Percentiles rank a stretch among this genome's conserved stretches.
phyloP scores from a whole-genome alignment of 2,329 filamentous ascomycete species.

The Colletotrichum sp. region DNA sequence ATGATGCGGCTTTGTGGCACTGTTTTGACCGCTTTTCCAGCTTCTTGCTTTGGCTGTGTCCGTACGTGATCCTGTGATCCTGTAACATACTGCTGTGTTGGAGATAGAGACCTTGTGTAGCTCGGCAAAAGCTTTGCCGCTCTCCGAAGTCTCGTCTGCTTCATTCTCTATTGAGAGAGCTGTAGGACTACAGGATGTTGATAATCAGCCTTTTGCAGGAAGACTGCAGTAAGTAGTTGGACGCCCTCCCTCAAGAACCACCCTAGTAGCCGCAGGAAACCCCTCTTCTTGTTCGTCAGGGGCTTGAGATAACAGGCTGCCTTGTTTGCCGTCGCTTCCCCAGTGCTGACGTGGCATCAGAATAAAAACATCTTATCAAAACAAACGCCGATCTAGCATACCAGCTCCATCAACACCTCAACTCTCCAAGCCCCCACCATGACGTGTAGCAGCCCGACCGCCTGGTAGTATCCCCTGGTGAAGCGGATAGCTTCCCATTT shows the following conservation, averaged over 20 bases:
- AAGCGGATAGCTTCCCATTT: not conserved
- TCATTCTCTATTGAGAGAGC: rapidly evolving
- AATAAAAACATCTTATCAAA: not conserved
- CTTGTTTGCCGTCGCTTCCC: not conserved
- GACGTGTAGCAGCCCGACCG: not conserved
- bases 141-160: not conserved
- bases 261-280: not conserved
- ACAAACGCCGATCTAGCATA: too few relatives aligned
- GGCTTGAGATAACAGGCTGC: rapidly evolving
- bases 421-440: too few relatives aligned
- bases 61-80: not conserved
- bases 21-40: not conserved
- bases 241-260: not conserved
- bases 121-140: not conserved
- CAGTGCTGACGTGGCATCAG: not conserved
- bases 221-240: not conserved
- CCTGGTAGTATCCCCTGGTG: not conserved
- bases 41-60: not conserved
- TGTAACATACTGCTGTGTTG: not conserved
- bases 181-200: not conserved
- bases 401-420: too few relatives aligned
- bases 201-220: not conserved
- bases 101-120: not conserved
- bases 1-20: not conserved
- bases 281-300: not conserved